These are phyloP conservation scores for Candida saitoana DNA, from an alignment of 805 yeast species.

Conservation along the genomic window DNA sequence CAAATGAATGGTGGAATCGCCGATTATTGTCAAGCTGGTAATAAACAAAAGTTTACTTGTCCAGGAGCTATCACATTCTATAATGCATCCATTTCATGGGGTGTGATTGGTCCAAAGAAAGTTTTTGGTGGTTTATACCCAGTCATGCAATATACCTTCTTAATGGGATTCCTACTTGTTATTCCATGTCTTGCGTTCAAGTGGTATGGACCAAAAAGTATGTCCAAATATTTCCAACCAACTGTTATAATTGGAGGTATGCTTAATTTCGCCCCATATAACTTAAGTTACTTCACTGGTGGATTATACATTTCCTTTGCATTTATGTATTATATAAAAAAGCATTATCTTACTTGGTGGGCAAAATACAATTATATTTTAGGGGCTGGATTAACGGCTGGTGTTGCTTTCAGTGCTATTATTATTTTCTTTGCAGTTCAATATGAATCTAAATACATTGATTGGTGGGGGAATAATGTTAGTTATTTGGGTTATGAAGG, in stretches of 20 bases:
- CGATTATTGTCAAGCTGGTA: constrained; percentile 41
- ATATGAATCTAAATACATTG: constrained; percentile 24
- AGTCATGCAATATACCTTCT: constrained; percentile 29
- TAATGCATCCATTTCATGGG: constrained; percentile 62
- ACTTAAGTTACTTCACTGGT: constrained; percentile 26
- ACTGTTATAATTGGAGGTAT: constrained; percentile 31
- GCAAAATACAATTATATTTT: constrained; percentile 32
- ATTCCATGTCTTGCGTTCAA: constrained; percentile 20
- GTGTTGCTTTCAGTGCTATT: constrained; percentile 31
- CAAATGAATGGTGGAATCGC: constrained; percentile 25
- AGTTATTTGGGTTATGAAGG: constrained; percentile 32
- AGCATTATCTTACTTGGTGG: constrained; percentile 30
- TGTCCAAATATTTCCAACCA: constrained; percentile 29
- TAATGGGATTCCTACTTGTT: constrained; percentile 28
- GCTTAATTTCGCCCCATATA: constrained; percentile 29
- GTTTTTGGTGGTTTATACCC: constrained; percentile 33
- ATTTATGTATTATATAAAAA: constrained; percentile 28
- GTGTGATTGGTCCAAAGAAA: constrained; percentile 50
- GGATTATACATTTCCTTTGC: constrained; percentile 24
- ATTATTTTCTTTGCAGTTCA: constrained; percentile 37
- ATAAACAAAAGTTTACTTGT: constrained; percentile 42
- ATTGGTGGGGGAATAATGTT: constrained; percentile 31
- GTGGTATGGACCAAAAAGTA: constrained; percentile 17
- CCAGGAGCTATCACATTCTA: constrained; percentile 34
- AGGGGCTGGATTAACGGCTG: constrained; percentile 28